Conservation (phyloP, 805 yeast genomes). For the Lachancea lanzarotensis region DNA sequence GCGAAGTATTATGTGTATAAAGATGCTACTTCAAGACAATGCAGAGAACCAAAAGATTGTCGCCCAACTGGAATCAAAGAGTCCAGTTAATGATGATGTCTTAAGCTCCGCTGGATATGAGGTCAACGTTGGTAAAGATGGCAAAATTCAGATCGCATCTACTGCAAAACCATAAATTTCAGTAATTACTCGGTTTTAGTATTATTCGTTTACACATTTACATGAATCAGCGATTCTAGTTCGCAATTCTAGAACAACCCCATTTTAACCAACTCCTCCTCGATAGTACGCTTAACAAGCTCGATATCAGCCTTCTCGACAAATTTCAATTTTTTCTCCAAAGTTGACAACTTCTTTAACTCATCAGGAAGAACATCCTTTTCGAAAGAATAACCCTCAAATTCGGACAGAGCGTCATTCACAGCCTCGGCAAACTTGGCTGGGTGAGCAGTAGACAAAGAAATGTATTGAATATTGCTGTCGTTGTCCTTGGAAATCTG, state of each 20-base stretch:
- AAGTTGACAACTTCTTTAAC: conserved; percentile 59
- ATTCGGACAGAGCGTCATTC: conserved; percentile 60
- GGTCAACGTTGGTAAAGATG: conserved; percentile 56
- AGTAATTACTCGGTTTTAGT: background rate
- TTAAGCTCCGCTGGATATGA: conserved; percentile 73
- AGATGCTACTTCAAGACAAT: conserved; percentile 60
- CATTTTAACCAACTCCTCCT: conserved; percentile 58
- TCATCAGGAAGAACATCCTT: conserved; percentile 84
- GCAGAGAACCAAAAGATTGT: conserved; percentile 69
- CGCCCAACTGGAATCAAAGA: conserved; percentile 66
- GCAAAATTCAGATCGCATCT: conserved; percentile 50
- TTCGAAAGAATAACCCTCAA: conserved; percentile 77
- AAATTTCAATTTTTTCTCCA: conserved; percentile 68
- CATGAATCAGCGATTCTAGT: background rate
- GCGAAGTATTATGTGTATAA: conserved; percentile 70
- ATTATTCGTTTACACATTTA: conserved; percentile 3
- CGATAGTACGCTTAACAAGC: conserved; percentile 67
- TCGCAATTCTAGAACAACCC: conserved; percentile 18
- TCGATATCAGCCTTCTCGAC: conserved; percentile 69
- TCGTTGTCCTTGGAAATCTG: conserved; percentile 45
- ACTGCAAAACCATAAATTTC: background rate
- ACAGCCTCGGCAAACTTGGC: conserved; percentile 98
- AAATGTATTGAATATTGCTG: conserved; percentile 46
- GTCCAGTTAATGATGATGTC: conserved; percentile 50
- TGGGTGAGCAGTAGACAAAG: conserved; percentile 96